Percentiles rank a stretch among this genome's conserved stretches.
These are phyloP conservation scores for Yamadazyma dendronema DNA, from an alignment of 1,139 yeast genomes.

Conservation along the genomic window DNA sequence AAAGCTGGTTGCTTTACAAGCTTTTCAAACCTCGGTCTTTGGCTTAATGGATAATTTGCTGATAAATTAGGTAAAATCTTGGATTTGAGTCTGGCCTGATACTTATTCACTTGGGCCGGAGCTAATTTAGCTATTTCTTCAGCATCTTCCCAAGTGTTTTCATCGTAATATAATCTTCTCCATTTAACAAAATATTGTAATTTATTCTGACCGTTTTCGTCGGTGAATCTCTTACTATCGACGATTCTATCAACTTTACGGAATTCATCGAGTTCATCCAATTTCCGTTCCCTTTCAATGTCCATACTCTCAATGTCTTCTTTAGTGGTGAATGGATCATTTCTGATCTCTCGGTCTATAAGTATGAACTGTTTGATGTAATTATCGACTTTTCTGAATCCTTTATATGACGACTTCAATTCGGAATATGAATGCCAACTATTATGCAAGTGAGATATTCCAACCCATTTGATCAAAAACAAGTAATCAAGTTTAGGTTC, in stretches of 20 bases:
- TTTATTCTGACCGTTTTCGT: slow-evolving; percentile 62
- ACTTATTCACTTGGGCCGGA: slow-evolving; percentile 80
- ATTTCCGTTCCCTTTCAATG: slow-evolving; percentile 77
- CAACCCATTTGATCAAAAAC: slow-evolving; percentile 83
- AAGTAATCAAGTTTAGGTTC: slow-evolving; percentile 62
- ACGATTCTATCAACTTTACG: slow-evolving; percentile 88
- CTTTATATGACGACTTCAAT: slow-evolving; percentile 61
- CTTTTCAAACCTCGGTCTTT: slow-evolving; percentile 88
- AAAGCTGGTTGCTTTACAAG: slow-evolving; percentile 83
- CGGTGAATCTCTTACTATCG: slow-evolving; percentile 73
- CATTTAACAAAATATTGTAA: slow-evolving; percentile 88
- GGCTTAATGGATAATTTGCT: slow-evolving; percentile 66
- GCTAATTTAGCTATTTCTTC: slow-evolving; percentile 80
- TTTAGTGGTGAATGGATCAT: slow-evolving; percentile 75
- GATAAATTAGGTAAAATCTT: slow-evolving; percentile 82
- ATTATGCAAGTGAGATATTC: slow-evolving; percentile 86
- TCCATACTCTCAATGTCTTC: slow-evolving; percentile 95
- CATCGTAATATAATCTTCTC: slow-evolving; percentile 91
- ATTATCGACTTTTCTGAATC: slow-evolving; percentile 84
- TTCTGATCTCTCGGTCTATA: slow-evolving; percentile 70
- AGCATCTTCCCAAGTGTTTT: slow-evolving; percentile 97
- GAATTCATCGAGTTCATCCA: slow-evolving; percentile 82
- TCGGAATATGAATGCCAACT: slow-evolving; percentile 82
- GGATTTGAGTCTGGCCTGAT: slow-evolving; percentile 77
- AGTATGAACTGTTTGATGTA: slow-evolving; percentile 78